These are phyloP conservation scores for Selaginella moellendorffii DNA, from an alignment of 75 land plant species.

Conservation along the genomic window DNA sequence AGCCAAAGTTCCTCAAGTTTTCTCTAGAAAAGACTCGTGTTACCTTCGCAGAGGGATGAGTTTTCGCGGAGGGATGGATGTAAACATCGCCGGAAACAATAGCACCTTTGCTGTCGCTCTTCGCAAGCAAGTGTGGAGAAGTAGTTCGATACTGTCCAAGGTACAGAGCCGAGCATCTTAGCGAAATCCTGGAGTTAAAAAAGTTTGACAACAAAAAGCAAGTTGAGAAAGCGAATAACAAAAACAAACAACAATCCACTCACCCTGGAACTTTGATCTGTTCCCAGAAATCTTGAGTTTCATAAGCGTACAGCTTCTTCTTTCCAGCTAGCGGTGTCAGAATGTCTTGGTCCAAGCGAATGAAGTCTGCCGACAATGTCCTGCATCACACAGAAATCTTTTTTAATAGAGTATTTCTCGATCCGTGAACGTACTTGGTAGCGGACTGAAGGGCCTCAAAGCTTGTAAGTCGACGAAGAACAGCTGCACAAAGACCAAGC, in stretches of 20 bases:
- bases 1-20: no score
- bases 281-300: constrained; percentile 87
- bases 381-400: constrained; percentile 18
- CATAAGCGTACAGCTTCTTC: constrained; percentile 74
- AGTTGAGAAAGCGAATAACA: no score
- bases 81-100: constrained; percentile 76
- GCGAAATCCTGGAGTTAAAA: constrained; percentile 51
- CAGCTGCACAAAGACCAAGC: constrained; percentile 46
- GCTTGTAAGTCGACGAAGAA: constrained; percentile 56
- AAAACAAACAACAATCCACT: neutral
- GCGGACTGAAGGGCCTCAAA: constrained; percentile 86
- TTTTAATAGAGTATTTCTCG: neutral
- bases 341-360: constrained; percentile 86
- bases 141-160: constrained; percentile 54
- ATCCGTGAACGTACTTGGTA: constrained; percentile 62
- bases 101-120: constrained; percentile 40
- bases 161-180: constrained; percentile 81
- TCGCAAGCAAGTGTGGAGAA: constrained; percentile 70
- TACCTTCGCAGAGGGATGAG: constrained; percentile 90
- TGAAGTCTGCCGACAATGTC: constrained; percentile 52
- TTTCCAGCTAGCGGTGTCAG: constrained; percentile 90
- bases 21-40: no score
- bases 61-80: constrained; percentile 93
- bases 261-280: constrained; percentile 96
- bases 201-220: no score